A percentile compares a stretch with the other conserved stretches of the same genome.
Evolutionary conservation across 257 asterid species (phyloP).

Genomic region (Solanum stenotomum): DNA sequence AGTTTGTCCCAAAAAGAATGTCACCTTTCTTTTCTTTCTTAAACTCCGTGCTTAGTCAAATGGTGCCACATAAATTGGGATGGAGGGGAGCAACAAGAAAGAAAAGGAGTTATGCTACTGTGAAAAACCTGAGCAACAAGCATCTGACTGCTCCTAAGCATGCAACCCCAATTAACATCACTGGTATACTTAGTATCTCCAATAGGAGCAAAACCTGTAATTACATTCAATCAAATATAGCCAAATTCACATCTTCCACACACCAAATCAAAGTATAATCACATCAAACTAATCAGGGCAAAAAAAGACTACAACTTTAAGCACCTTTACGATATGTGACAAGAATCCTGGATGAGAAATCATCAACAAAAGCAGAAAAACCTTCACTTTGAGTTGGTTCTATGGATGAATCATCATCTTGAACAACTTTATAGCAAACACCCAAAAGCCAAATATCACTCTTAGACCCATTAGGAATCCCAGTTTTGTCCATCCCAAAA

Average conservation of each 20-base stretch:
- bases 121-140: conserved; percentile 82
- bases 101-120: not conserved
- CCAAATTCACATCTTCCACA: not conserved
- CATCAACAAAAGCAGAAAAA: conserved; percentile 76
- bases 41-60: not conserved
- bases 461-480: conserved; percentile 35
- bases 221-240: not conserved
- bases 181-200: conserved; percentile 75
- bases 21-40: not conserved
- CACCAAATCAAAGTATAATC: not conserved
- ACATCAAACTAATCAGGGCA: not conserved
- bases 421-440: conserved; percentile 55
- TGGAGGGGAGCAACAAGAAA: not conserved
- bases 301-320: not conserved
- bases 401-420: conserved; percentile 43
- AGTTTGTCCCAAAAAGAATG: not conserved
- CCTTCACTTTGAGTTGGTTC: conserved; percentile 87
- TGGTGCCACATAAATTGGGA: not conserved
- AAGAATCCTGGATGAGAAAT: conserved; percentile 80
- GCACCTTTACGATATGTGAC: conserved; percentile 88
- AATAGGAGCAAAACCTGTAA: conserved; percentile 67
- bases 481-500: conserved; percentile 47
- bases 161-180: conserved; percentile 96
- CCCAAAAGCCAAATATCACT: conserved; percentile 95
- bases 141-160: conserved; percentile 99